Percentiles rank a stretch among this genome's conserved stretches.
These are phyloP conservation scores for Salvia miltiorrhiza DNA, from an alignment of 257 asterid species.

Conservation along the genomic window DNA sequence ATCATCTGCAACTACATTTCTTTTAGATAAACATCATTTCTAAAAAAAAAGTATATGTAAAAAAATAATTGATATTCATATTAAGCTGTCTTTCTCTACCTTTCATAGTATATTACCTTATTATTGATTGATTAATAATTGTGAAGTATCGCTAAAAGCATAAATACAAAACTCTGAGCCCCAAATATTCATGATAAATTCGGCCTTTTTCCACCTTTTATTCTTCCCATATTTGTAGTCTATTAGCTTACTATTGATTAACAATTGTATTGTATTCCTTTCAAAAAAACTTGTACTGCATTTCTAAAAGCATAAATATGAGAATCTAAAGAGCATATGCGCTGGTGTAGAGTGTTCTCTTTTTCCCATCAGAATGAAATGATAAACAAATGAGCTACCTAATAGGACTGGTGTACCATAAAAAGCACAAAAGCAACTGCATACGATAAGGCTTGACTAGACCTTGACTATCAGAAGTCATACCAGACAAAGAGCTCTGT, in stretches of 20 bases:
- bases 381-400: background rate
- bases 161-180: background rate
- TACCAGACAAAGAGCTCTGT: background rate
- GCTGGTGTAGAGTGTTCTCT: background rate
- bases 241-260: background rate
- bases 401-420: constrained; percentile 1
- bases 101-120: background rate
- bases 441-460: background rate
- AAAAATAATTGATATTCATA: background rate
- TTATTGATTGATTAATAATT: background rate
- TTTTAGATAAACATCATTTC: background rate
- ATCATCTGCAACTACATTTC: constrained; percentile 83
- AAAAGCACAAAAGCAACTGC: constrained; percentile 3
- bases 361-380: background rate
- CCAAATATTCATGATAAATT: background rate
- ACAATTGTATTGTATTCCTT: background rate
- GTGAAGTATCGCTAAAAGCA: background rate
- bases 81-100: background rate
- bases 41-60: too few relatives aligned
- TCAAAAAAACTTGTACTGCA: background rate
- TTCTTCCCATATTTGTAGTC: background rate
- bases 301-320: background rate
- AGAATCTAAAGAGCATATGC: background rate
- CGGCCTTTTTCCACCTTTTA: background rate
- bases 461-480: background rate